Evolutionary conservation across 78 protist species (phyloP), one percentile per base, ranked within the genome.

Genomic region (Tieghemostelium lacteum): DNA sequence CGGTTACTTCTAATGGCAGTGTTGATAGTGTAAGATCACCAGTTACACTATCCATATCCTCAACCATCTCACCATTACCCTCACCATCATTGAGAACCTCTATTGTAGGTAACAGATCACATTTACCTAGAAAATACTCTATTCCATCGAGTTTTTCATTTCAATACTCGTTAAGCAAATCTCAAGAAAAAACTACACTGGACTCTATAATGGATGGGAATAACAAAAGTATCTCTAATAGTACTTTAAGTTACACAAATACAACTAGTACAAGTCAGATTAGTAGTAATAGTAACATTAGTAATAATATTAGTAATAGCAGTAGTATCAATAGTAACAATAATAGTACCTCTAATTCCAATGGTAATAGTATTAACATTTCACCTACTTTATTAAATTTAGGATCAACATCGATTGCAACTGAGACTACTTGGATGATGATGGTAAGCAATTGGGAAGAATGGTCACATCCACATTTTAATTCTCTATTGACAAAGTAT

Each of bases 401-500:
- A 52, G 64, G 77, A 31, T 57, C 45, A 57, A 6, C 16, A 26
- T 77, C 87, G 6, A 24, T 42, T 39, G 75, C 91, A 33, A 67
- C 76, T 4, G 91, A 83, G 28, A 50, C 91, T 8, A 63, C 75
- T 5, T 83, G 91, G 91, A 22, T 58, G 3, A 69, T 69, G 76
- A 83, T 83, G 26, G 37, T 52, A 24, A 50, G 78, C 20, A 83
- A 83, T 31, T 83, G 91, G 91, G 78, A 69, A 0, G 91, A 83
- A 45, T 83, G 91, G 91, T 55, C 80, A 17, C 78, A 83, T 37
- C 80, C 91, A 3, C 70, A 69, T 58, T 45, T 45, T 22, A 33
- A 71, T 36, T 33, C 91, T 24, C 1, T 29, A 1, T 40, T 83
- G 17, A 83, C 61, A 0, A 83, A 83, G 60, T 62, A 83, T 42